Evolutionary conservation across 179 eudicot species (phyloP), one percentile per base, ranked within the genome.

Genomic region (Patellifolia procumbens): DNA sequence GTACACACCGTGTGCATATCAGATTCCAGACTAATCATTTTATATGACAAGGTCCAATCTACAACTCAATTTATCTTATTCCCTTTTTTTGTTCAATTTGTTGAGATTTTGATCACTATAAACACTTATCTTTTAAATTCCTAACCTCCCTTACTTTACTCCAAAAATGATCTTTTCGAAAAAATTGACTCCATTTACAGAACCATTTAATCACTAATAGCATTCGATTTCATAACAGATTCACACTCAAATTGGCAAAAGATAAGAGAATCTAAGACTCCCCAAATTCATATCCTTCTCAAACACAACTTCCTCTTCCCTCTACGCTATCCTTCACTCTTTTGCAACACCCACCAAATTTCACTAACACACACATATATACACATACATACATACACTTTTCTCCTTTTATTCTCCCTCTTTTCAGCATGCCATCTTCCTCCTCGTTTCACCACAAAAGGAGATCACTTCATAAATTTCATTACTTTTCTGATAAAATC

Each of bases 291-390:
- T 1, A 56, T 56, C 61, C 10, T 17, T 19, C 4, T 15, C 16
- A 39, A 66, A 66, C 51, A 20, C 70, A 68, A 74, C 68, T 74
- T 75, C 56, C 58, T 43, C 53, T 58, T 1, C 34, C 45, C 70
- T 76, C 76, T 82, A 53, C 81, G 81, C 82, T 78, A 74, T 76
- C 81, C 70, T 72, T 69, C 64, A 4, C 72, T 48, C 7, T 32
- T 53, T 39, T 60, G 51, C 74, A 60, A 45, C 56, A 72, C 19
- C 52, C 61, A 51, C 75, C 61, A 24, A 62, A 17, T 77, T 46
- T 77, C 49, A 5, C 37, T 37, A 73, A 60, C 20, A 45, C 12
- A 58, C 13, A 42, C 12, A n/a, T n/a, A n/a, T n/a, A n/a, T n/a
- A n/a, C n/a, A 34, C 31, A 17, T 3, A 12, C 35, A 28, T 37